Percentiles rank a stretch among this genome's conserved stretches.
Conservation (phyloP, 2,329 filamentous ascomycete genomes). For the Lojkania enalia region DNA sequence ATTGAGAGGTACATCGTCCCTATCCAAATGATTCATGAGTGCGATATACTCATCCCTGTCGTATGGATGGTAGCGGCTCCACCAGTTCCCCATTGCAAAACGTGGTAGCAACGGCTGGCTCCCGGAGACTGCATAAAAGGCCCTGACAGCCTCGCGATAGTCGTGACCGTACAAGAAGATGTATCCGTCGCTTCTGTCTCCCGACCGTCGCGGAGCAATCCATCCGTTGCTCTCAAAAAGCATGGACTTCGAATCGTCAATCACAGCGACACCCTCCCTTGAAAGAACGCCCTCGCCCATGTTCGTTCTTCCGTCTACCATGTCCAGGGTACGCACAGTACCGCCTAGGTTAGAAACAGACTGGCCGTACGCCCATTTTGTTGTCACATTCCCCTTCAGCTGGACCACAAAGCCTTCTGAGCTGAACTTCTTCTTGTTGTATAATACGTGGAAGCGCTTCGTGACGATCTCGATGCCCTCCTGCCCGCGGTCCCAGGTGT, state of each 20-base stretch:
- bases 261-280: conserved; percentile 53
- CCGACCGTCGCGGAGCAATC: conserved; percentile 50
- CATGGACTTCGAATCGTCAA: conserved; percentile 62
- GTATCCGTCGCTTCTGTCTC: conserved; percentile 59
- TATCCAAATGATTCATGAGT: conserved; percentile 60
- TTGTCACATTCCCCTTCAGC: conserved; percentile 50
- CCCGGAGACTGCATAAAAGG: conserved; percentile 60
- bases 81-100: conserved; percentile 67
- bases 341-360: conserved; percentile 49
- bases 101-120: conserved; percentile 59
- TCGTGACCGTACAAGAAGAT: conserved; percentile 63
- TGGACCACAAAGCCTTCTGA: conserved; percentile 54
- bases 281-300: conserved; percentile 58
- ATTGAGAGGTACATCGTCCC: conserved; percentile 58
- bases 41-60: conserved; percentile 58
- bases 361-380: conserved; percentile 57
- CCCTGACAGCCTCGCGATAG: conserved; percentile 58
- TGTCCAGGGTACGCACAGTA: conserved; percentile 60
- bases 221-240: conserved; percentile 59
- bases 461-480: conserved; percentile 60
- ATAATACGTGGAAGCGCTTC: conserved; percentile 58
- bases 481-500: conserved; percentile 51
- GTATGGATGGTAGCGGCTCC: conserved; percentile 66
- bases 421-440: conserved; percentile 61
- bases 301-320: conserved; percentile 54